Evolutionary conservation across 345 rosid genomes (phyloP).

Genomic region (Pseudoturritis turrita): DNA sequence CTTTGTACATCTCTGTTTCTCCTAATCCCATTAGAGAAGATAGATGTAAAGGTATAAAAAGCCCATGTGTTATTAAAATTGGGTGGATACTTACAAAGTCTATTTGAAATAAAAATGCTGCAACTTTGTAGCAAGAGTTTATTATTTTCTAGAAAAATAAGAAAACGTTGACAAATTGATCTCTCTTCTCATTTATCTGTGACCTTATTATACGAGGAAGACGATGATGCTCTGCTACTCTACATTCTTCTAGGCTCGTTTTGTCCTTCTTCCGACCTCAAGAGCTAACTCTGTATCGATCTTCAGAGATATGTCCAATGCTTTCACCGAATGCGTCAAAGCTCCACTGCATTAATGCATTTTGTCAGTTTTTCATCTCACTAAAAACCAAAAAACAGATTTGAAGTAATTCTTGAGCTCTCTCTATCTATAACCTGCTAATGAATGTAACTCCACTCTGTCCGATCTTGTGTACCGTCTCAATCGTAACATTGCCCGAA

Average conservation of each 20-base stretch:
- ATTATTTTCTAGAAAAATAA: too few species aligned
- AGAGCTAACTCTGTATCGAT: constrained; percentile 91
- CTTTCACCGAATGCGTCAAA: constrained; percentile 88
- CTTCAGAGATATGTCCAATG: constrained; percentile 88
- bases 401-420: not conserved
- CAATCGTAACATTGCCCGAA: constrained; percentile 90
- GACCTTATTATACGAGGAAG: constrained; percentile 18
- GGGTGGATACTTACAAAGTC: too few species aligned
- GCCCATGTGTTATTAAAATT: too few species aligned
- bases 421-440: constrained; percentile 54
- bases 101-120: too few species aligned
- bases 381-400: not conserved
- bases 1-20: constrained; percentile 14
- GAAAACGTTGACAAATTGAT: too few species aligned
- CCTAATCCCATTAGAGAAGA: not conserved
- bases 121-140: too few species aligned
- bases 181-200: not conserved
- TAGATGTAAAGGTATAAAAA: constrained; percentile 14
- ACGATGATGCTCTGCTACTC: not conserved
- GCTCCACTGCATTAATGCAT: constrained; percentile 60
- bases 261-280: constrained; percentile 84
- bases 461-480: constrained; percentile 87
- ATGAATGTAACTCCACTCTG: constrained; percentile 92
- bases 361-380: not conserved
- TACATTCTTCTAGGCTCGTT: constrained; percentile 49